These are phyloP conservation scores for Acacia pycnantha DNA, from an alignment of 331 rosid species.

Conservation along the genomic window DNA sequence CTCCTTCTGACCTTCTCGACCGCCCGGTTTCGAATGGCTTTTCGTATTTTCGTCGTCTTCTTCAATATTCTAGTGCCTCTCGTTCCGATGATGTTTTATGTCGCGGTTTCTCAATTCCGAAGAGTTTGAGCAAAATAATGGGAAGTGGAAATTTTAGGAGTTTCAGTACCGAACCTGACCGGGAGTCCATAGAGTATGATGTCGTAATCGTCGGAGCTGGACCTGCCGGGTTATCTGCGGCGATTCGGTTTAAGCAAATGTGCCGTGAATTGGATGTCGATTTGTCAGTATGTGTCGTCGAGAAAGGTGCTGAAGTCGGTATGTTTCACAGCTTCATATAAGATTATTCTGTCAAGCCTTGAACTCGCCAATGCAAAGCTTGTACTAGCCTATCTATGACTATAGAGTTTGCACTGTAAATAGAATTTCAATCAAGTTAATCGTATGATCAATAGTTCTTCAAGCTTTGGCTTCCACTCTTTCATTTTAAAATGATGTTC, in stretches of 20 bases:
- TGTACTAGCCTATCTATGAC: neutral
- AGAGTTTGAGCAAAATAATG: conserved; percentile 8
- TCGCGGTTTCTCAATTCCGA: conserved; percentile 4
- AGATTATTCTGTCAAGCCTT: neutral
- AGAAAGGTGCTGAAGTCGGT: conserved; percentile 96
- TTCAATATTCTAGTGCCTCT: conserved; percentile 16
- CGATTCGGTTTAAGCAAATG: conserved; percentile 77
- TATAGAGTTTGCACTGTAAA: neutral
- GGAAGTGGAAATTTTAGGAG: conserved; percentile 30
- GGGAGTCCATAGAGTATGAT: conserved; percentile 80
- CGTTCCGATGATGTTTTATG: conserved; percentile 3
- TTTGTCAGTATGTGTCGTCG: conserved; percentile 85
- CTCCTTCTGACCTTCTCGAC: neutral
- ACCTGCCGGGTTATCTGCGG: conserved; percentile 94
- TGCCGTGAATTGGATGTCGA: conserved; percentile 60
- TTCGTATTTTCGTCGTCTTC: neutral
- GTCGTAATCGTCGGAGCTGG: conserved; percentile 97
- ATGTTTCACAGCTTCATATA: conserved; percentile 18
- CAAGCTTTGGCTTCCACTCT: neutral
- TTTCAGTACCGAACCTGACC: conserved; percentile 46
- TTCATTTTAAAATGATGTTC: neutral
- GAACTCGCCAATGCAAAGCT: neutral
- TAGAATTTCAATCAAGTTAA: neutral
- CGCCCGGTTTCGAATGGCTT: conserved; percentile 2
- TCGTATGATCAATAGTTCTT: neutral